Percentiles rank a stretch among this genome's conserved stretches.
Evolutionary conservation across 495 filamentous ascomycete genomes (phyloP).

Genomic region (Daldinia caldariorum): DNA sequence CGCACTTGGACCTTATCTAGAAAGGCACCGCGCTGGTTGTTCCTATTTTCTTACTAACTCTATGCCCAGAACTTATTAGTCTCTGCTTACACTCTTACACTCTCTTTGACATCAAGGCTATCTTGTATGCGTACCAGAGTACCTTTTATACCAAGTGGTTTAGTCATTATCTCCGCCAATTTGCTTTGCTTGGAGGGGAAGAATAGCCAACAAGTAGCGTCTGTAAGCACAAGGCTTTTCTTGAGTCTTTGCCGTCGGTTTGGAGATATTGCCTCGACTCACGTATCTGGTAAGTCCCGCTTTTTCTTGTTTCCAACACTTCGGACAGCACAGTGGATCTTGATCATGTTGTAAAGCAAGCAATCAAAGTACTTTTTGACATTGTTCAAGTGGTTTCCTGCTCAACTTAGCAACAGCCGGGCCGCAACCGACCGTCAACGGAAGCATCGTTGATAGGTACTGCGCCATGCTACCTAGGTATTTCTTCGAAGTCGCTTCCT

Average conservation of each 20-base stretch:
- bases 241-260: conserved; percentile 4
- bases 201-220: conserved; percentile 4
- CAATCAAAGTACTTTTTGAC: conserved; percentile 1
- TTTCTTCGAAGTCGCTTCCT: not conserved
- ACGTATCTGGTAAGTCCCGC: conserved; percentile 4
- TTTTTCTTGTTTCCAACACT: conserved; percentile 11
- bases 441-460: not conserved
- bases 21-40: conserved; percentile 7
- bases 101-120: conserved; percentile 19
- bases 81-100: conserved; percentile 15
- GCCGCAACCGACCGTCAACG: not conserved
- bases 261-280: not conserved
- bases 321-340: not conserved
- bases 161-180: not conserved
- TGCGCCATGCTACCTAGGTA: not conserved
- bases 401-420: not conserved
- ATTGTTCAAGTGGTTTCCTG: not conserved
- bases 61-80: conserved; percentile 13
- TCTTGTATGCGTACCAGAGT: conserved; percentile 7
- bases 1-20: conserved; percentile 19
- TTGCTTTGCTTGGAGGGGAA: not conserved
- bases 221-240: not conserved
- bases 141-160: conserved; percentile 7
- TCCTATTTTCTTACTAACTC: conserved; percentile 19
- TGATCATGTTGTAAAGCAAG: not conserved